Evolutionary conservation across 2,329 filamentous ascomycete genomes (phyloP).

Genomic region (Aspergillus fischeri): DNA sequence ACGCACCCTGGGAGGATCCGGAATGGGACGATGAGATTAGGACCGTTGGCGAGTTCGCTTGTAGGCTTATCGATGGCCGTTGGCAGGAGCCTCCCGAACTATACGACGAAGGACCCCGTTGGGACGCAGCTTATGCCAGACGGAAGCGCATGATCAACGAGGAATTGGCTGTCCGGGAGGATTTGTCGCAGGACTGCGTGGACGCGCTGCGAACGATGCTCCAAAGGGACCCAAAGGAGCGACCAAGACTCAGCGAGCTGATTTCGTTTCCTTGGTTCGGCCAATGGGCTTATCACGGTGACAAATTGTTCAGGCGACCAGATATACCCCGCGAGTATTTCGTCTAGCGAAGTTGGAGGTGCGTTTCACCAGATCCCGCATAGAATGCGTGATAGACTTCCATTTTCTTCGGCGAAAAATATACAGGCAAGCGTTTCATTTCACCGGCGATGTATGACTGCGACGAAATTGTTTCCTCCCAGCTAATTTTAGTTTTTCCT

Average conservation of each 20-base stretch:
- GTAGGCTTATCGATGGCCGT: not conserved
- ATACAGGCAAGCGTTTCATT: not conserved
- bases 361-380: not conserved
- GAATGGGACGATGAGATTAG: constrained; percentile 6
- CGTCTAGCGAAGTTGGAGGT: not conserved
- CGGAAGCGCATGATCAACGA: constrained; percentile 23
- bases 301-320: not conserved
- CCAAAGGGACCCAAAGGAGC: constrained; percentile 15
- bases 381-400: not conserved
- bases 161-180: constrained; percentile 22
- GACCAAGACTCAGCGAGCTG: constrained; percentile 22
- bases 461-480: not conserved
- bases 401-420: not conserved
- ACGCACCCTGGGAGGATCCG: constrained; percentile 28
- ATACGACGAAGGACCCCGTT: not conserved
- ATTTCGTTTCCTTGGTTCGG: constrained; percentile 25
- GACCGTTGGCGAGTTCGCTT: not conserved
- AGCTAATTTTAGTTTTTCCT: not conserved
- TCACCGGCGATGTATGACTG: not conserved
- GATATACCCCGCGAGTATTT: not conserved
- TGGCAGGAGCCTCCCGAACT: not conserved
- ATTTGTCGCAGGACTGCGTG: constrained; percentile 28
- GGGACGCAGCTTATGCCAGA: constrained; percentile 6
- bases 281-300: constrained; percentile 9
- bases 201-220: constrained; percentile 26